Evolutionary conservation across 2,329 filamentous ascomycete genomes (phyloP).

Genomic region (Botrytis byssoidea): DNA sequence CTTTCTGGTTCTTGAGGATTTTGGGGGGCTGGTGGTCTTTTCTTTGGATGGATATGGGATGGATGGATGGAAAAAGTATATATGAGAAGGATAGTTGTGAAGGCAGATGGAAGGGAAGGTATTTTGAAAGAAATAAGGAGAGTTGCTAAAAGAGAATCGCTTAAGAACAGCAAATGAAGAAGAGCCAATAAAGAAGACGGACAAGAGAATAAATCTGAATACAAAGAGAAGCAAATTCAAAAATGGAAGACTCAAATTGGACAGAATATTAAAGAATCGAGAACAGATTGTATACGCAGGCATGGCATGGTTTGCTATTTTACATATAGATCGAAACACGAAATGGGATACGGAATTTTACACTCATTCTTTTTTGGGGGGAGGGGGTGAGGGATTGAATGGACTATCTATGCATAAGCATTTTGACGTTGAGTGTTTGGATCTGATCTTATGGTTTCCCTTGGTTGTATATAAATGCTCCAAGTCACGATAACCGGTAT

Average conservation of each 20-base stretch:
- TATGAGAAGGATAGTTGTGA: neutral
- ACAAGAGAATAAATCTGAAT: neutral
- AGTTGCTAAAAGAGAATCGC: neutral
- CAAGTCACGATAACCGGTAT: too few relatives aligned
- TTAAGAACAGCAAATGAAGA: neutral
- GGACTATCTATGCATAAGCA: too few relatives aligned
- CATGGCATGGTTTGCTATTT: neutral
- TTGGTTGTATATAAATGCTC: too few relatives aligned
- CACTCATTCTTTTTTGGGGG: neutral
- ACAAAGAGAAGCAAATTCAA: neutral
- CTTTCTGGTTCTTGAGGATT: neutral
- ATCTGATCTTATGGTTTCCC: too few relatives aligned
- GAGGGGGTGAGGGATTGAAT: too few relatives aligned
- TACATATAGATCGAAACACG: neutral
- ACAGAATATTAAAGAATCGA: neutral
- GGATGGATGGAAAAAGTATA: neutral
- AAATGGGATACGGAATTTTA: neutral
- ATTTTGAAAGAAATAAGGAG: neutral
- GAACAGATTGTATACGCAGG: neutral
- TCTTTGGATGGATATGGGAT: conserved; percentile 1
- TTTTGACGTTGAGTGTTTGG: too few relatives aligned
- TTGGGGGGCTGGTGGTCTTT: neutral
- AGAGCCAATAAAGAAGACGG: neutral
- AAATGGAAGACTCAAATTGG: neutral
- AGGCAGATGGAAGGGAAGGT: neutral